These are phyloP conservation scores for Beta lomatogona DNA, from an alignment of 179 eudicot species.

Conservation along the genomic window DNA sequence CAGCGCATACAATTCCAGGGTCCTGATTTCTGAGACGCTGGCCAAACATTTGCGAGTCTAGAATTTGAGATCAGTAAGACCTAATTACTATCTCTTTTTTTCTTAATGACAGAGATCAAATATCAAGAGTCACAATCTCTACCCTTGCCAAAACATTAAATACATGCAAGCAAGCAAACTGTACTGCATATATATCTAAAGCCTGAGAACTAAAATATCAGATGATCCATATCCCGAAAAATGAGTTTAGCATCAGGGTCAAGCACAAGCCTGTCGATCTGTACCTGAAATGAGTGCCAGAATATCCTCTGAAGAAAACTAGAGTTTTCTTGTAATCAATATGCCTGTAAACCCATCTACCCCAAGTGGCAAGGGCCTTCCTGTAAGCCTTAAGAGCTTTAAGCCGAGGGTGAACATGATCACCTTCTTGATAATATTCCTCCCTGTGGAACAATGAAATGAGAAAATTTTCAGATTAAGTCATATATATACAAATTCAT, in stretches of 20 bases:
- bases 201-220: not conserved
- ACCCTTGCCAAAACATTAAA: not conserved
- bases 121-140: not conserved
- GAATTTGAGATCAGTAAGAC: not conserved
- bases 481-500: not conserved
- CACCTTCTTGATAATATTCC: conserved; percentile 89
- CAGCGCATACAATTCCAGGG: not conserved
- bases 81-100: not conserved
- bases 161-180: not conserved
- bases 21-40: not conserved
- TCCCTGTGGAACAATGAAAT: conserved; percentile 39
- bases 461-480: not conserved
- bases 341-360: conserved; percentile 75
- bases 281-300: conserved; percentile 82
- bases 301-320: conserved; percentile 83
- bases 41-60: not conserved
- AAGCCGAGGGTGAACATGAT: conserved; percentile 66
- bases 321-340: conserved; percentile 56
- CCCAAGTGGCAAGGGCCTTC: conserved; percentile 84
- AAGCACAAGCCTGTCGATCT: not conserved
- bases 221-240: not conserved
- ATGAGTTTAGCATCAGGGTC: not conserved
- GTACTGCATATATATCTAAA: not conserved
- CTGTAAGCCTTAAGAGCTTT: conserved; percentile 68
- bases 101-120: not conserved